Evolutionary conservation across 768 basidiomycete species (phyloP), one percentile per base, ranked within the genome.

Genomic region (Leccinellum rugosiceps): DNA sequence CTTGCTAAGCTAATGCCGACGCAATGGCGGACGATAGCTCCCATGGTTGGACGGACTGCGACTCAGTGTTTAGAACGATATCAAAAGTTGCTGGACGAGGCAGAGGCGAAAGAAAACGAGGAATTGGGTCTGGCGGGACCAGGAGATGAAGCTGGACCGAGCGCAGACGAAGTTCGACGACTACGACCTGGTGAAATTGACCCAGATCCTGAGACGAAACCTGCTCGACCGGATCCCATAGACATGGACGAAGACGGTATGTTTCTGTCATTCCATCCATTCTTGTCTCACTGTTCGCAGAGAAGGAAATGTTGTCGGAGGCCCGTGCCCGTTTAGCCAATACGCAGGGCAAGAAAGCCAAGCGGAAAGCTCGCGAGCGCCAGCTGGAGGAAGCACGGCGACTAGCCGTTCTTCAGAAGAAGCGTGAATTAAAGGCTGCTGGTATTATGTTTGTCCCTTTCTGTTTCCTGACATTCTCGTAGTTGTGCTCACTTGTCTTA

Each of bases 251-350:
- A 99, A 76, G 97, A 98, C 69, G 95, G 92, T 89, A 61, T 57
- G 83, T 76, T 1, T 15, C 11, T n/a, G 9, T 23, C 23, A 6
- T 23, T 17, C n/a, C 3, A 13, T 23, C 19, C 35, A 14, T 25
- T 26, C 1, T 4, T 55, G 28, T 47, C 28, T 65, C 41, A 61
- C 49, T 23, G 7, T 19, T 48, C 61, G 26, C 65, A 94, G 94
- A 98, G 75, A 98, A 98, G 86, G 97, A 98, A 73, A 98, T 99
- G 97, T 76, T 99, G 66, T 98, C 97, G 1, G 97, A 99, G 73
- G 97, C 97, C 28, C 88, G 97, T 63, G 97, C 97, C 6, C 88
- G 97, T 76, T 80, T 99, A 34, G 97, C 97, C 50, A 99, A 99
- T 71, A 99, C 97, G 0, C 97, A 99, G 73, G 97, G 97, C 34